Evolutionary conservation across 176 grass and related monocot species (phyloP), one percentile per base, ranked within the genome.

Genomic region (Rhynchospora breviuscula): DNA sequence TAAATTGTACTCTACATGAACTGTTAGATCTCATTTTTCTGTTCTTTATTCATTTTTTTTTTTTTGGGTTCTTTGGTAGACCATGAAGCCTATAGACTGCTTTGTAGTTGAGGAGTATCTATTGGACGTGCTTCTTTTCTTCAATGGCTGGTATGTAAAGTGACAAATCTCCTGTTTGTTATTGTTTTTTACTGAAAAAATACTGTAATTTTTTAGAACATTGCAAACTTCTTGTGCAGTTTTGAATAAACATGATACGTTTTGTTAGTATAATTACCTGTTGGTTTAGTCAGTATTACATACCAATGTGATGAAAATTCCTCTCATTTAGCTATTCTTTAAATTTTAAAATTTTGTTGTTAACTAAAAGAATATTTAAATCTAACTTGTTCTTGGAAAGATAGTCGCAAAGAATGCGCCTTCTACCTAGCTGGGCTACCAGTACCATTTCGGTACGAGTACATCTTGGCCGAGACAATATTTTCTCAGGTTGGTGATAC

Each of bases 391-490:
- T 95, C 77, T 89, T 93, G 87, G 92, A 93, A 95, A 86, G 89
- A 91, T 91, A 99, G 96, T 85, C 93, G 93, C 81, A 99, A 99
- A 87, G 96, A 99, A 92, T 99, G 96, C 68, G 96, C 93, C 7
- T 99, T 94, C 75, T 99, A 92, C 90, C 80, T 99, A 84, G 96
- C 92, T 67, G 90, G 96, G 80, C 80, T 99, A 5, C 96, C 93
- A 81, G 91, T 99, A 45, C 87, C 96, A 25, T 99, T 95, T 83
- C 89, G 96, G 18, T 99, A 99, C 47, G 96, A 99, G 84, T 95
- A 91, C 76, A 90, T 99, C 88, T 95, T 99, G 96, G 93, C 96
- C n/a, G 96, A 99, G 80, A 99, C 93, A 59, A 99, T 99, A 91
- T 99, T 95, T 91, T 99, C 96, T 67, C 96, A 99, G 96, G 96